These are phyloP conservation scores for Diplocarpon mali DNA, from an alignment of 2,329 filamentous ascomycete genomes.

Conservation along the genomic window DNA sequence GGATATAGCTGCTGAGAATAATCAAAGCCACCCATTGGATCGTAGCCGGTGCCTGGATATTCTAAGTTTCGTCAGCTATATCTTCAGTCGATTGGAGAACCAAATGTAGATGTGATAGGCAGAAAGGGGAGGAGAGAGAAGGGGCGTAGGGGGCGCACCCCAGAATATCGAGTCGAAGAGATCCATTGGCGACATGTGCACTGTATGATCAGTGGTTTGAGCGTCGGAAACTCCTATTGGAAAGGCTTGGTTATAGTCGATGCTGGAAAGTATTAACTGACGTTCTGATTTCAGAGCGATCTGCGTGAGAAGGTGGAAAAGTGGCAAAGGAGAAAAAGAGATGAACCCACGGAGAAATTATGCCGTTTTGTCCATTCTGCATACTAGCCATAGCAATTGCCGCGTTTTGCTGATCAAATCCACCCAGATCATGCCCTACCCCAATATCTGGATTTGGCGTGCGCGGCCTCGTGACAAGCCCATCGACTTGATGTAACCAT, in stretches of 20 bases:
- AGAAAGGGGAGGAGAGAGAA: constrained; percentile 9
- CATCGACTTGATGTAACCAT: constrained; percentile 36
- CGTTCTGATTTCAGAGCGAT: neutral
- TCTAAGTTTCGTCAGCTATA: neutral
- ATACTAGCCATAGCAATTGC: constrained; percentile 55
- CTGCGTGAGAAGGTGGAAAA: neutral
- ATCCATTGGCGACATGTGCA: constrained; percentile 56
- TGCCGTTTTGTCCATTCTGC: constrained; percentile 53
- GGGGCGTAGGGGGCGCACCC: constrained; percentile 35
- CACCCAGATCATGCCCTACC: constrained; percentile 10
- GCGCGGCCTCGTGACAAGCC: constrained; percentile 14
- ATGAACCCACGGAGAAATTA: constrained; percentile 23
- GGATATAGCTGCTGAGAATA: constrained; percentile 18
- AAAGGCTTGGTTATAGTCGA: neutral
- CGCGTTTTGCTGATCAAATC: constrained; percentile 39
- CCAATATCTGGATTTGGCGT: neutral
- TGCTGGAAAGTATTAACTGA: neutral
- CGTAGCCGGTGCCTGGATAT: constrained; percentile 15
- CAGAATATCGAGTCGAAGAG: constrained; percentile 59
- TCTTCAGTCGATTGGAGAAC: neutral
- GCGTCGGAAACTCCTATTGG: constrained; percentile 30
- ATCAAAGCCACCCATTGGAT: constrained; percentile 14
- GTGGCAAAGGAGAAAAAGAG: neutral
- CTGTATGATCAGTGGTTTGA: constrained; percentile 39
- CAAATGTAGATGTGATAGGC: neutral